Conservation (phyloP, 164 flowering plant genomes). For the Berberis thunbergii region DNA sequence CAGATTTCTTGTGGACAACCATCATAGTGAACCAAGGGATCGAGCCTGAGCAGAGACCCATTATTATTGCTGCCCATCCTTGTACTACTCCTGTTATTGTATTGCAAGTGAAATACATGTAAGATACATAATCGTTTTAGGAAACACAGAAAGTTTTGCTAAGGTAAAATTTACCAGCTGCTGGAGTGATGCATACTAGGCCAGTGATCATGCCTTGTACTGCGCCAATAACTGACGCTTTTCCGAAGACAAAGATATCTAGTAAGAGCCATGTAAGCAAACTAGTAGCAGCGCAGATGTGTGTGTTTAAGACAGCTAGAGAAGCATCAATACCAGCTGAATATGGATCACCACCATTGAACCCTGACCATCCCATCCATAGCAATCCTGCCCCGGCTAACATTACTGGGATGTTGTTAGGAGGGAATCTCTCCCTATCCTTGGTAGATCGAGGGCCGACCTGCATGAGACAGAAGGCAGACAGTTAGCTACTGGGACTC, state of each 20-base stretch:
- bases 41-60: slow-evolving; percentile 33
- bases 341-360: too few species aligned
- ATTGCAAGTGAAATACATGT: background rate
- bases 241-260: slow-evolving; percentile 16
- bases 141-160: slow-evolving; percentile 16
- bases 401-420: too few species aligned
- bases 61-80: slow-evolving; percentile 35
- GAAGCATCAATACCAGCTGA: too few species aligned
- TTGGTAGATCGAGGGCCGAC: too few species aligned
- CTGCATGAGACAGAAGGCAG: background rate
- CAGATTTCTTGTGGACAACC: slow-evolving; percentile 37
- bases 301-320: too few species aligned
- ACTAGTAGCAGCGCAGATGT: too few species aligned
- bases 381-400: too few species aligned
- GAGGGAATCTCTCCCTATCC: too few species aligned
- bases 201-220: too few species aligned
- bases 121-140: background rate
- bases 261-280: slow-evolving; percentile 22
- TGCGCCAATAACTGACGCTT: slow-evolving; percentile 18
- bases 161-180: slow-evolving; percentile 24
- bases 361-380: too few species aligned
- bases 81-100: slow-evolving; percentile 28
- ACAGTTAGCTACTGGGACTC: too few species aligned
- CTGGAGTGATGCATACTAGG: too few species aligned
- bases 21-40: slow-evolving; percentile 47